Evolutionary conservation across 495 filamentous ascomycete species (phyloP).

Genomic region (Aspergillus diversus): DNA sequence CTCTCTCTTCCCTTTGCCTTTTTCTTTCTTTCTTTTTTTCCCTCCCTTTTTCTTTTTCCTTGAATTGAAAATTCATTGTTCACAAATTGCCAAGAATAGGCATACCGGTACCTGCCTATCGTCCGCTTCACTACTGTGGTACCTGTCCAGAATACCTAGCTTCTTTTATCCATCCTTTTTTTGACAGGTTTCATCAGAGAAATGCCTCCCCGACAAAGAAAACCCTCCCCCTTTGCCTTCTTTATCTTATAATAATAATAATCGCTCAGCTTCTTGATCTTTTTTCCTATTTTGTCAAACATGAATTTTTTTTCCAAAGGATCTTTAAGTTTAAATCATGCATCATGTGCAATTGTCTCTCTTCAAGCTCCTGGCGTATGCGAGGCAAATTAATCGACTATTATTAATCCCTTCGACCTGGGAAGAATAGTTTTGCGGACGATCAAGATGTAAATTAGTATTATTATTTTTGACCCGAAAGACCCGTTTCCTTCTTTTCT

Average conservation of each 20-base stretch:
- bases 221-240: not conserved
- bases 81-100: not conserved
- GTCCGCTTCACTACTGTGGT: not conserved
- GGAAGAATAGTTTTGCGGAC: slow-evolving; percentile 16
- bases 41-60: slow-evolving; percentile 7
- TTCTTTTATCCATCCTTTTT: slow-evolving; percentile 15
- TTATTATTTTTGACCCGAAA: not conserved
- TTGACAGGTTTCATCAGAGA: slow-evolving; percentile 26
- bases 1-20: slow-evolving; percentile 14
- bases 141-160: slow-evolving; percentile 1
- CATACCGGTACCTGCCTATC: not conserved
- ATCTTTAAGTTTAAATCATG: slow-evolving; percentile 11
- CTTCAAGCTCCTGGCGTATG: slow-evolving; percentile 24
- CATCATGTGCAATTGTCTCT: slow-evolving; percentile 4
- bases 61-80: not conserved
- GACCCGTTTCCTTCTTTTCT: slow-evolving; percentile 21
- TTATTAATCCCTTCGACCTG: slow-evolving; percentile 8
- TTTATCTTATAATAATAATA: slow-evolving; percentile 10
- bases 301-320: not conserved
- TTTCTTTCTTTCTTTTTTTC: no score
- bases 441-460: slow-evolving; percentile 3
- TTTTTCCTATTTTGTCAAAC: not conserved
- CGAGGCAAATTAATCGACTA: slow-evolving; percentile 12
- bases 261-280: slow-evolving; percentile 8
- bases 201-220: slow-evolving; percentile 2